Percentiles rank a stretch among this genome's conserved stretches.
phyloP scores from a whole-genome alignment of 352 stramenopile genomes.

The Phytophthora pini region DNA sequence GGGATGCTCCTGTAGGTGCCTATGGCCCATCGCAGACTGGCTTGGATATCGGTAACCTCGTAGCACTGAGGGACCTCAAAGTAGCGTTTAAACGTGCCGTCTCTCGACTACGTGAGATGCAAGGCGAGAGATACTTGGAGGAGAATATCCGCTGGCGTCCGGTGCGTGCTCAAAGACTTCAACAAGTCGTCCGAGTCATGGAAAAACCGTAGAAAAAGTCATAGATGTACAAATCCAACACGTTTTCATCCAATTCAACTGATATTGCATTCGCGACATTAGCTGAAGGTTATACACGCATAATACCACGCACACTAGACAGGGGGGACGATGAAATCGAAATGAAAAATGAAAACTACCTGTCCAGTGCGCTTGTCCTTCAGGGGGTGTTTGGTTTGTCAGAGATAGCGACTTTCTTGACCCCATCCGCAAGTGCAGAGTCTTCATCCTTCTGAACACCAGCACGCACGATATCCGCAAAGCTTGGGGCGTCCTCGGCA shows the following conservation, averaged over 20 bases:
- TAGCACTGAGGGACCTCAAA: slow-evolving; percentile 73
- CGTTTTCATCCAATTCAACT: slow-evolving; percentile 2
- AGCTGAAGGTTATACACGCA: slow-evolving; percentile 12
- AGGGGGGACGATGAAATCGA: slow-evolving; percentile 13
- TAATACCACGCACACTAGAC: slow-evolving; percentile 12
- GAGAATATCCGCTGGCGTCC: slow-evolving; percentile 49
- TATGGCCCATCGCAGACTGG: slow-evolving; percentile 71
- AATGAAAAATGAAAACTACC: slow-evolving; percentile 29
- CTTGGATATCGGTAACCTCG: slow-evolving; percentile 67
- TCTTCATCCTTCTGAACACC: slow-evolving; percentile 14
- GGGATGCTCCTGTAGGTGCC: slow-evolving; percentile 60
- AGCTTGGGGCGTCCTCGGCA: slow-evolving; percentile 62
- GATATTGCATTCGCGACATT: slow-evolving; percentile 9
- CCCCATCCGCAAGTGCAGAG: slow-evolving; percentile 14
- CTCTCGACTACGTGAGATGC: slow-evolving; percentile 89
- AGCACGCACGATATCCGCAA: slow-evolving; percentile 56
- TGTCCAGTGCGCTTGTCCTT: slow-evolving; percentile 21
- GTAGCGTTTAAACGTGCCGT: slow-evolving; percentile 82
- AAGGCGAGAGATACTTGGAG: slow-evolving; percentile 71
- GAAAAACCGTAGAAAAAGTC: neutral
- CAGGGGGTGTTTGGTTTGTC: slow-evolving; percentile 17
- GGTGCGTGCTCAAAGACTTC: slow-evolving; percentile 22
- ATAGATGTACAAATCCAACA: too few species aligned
- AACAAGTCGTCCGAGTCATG: slow-evolving; percentile 37
- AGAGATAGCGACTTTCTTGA: slow-evolving; percentile 28